phyloP scores from a whole-genome alignment of 495 filamentous ascomycete genomes.

The Trichoderma virens region DNA sequence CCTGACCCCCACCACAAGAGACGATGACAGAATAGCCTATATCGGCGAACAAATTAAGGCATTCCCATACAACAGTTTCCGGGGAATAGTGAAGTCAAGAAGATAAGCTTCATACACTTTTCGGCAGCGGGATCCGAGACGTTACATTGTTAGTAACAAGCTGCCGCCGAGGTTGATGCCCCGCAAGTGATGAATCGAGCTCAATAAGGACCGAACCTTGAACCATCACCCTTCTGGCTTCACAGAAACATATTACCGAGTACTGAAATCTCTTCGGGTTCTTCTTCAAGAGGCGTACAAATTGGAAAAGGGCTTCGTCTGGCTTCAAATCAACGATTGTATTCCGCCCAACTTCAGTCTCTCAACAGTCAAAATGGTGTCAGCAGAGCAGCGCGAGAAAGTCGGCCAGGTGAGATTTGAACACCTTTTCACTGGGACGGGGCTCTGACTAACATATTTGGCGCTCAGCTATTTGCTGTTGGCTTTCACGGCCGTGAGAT shows the following conservation, averaged over 20 bases:
- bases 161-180: not conserved
- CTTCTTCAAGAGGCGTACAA: not conserved
- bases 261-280: not conserved
- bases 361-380: not conserved
- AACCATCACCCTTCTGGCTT: not conserved
- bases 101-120: not conserved
- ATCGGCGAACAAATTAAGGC: not conserved
- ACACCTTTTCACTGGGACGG: not conserved
- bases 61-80: not conserved
- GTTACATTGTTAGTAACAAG: slow-evolving; percentile 2
- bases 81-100: not conserved
- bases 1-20: not conserved
- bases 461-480: not conserved
- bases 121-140: not conserved
- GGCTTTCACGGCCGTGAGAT: slow-evolving; percentile 1
- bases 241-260: not conserved
- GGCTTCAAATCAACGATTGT: not conserved
- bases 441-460: not conserved
- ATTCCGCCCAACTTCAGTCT: not conserved
- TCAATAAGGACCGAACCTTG: not conserved
- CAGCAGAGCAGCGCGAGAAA: not conserved
- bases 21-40: not conserved
- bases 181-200: not conserved
- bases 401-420: slow-evolving; percentile 1
- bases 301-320: not conserved